These are phyloP conservation scores for Diatrype stigma DNA, from an alignment of 2,329 filamentous ascomycete species.

Conservation along the genomic window DNA sequence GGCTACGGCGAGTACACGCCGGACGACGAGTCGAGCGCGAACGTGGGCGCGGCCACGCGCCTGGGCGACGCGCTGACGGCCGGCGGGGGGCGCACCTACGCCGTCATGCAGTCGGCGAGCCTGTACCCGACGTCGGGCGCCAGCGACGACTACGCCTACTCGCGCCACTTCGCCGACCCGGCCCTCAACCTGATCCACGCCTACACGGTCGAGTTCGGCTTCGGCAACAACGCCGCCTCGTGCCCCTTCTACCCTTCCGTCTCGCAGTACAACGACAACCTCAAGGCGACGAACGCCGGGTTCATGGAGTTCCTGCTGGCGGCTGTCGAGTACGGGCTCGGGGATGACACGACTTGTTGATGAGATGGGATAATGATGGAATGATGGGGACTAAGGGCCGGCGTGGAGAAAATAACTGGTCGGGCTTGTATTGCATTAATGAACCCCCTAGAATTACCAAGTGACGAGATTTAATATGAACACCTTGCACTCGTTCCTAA, in stretches of 20 bases:
- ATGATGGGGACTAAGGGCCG: too few relatives aligned
- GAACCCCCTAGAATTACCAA: too few relatives aligned
- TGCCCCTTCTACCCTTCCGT: slow-evolving; percentile 44
- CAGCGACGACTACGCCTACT: slow-evolving; percentile 44
- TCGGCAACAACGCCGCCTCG: slow-evolving; percentile 25
- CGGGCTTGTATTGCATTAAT: too few relatives aligned
- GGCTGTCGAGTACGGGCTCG: slow-evolving; percentile 19
- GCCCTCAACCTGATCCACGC: slow-evolving; percentile 35
- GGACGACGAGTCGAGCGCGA: slow-evolving; percentile 29
- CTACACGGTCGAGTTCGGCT: slow-evolving; percentile 46
- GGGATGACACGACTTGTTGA: slow-evolving; percentile 2
- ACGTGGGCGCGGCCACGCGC: slow-evolving; percentile 27
- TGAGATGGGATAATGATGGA: too few relatives aligned
- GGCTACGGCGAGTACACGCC: slow-evolving; percentile 44
- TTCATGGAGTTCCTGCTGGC: slow-evolving; percentile 43
- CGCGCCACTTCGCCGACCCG: slow-evolving; percentile 36
- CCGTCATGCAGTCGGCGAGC: slow-evolving; percentile 33
- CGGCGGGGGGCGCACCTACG: slow-evolving; percentile 34
- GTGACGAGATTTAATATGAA: too few relatives aligned
- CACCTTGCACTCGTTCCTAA: too few relatives aligned
- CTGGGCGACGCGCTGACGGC: slow-evolving; percentile 37
- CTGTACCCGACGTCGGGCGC: slow-evolving; percentile 44
- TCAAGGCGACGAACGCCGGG: slow-evolving; percentile 41
- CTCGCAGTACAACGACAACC: slow-evolving; percentile 37
- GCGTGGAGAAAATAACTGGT: too few relatives aligned